Percentiles rank a stretch among this genome's conserved stretches.
Evolutionary conservation across 1,284 basidiomycete species (phyloP).

Genomic region (Boletus mariae): DNA sequence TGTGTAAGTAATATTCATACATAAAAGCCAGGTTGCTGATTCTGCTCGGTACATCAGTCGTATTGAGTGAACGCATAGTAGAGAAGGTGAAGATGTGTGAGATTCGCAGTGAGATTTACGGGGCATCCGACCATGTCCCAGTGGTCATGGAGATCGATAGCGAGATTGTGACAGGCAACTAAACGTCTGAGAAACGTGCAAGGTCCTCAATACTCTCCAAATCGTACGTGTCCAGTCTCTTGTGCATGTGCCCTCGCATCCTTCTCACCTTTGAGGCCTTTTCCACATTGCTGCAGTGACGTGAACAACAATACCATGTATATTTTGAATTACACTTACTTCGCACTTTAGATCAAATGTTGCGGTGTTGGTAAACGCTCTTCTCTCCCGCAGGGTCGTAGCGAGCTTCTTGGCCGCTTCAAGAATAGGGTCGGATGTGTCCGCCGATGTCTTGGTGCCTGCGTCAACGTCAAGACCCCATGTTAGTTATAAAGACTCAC

Average conservation of each 20-base stretch:
- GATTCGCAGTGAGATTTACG: conserved; percentile 80
- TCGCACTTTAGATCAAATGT: conserved; percentile 88
- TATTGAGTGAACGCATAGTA: conserved; percentile 64
- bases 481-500: conserved; percentile 30
- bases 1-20: conserved; percentile 54
- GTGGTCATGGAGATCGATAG: conserved; percentile 68
- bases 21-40: conserved; percentile 1
- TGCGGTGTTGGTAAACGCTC: conserved; percentile 85
- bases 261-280: conserved; percentile 88
- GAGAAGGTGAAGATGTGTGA: conserved; percentile 70
- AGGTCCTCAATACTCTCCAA: conserved; percentile 76
- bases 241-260: conserved; percentile 84
- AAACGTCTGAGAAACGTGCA: neutral
- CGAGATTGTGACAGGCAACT: conserved; percentile 4
- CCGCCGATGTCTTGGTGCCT: conserved; percentile 26
- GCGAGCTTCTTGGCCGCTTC: conserved; percentile 71
- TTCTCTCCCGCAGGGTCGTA: conserved; percentile 64
- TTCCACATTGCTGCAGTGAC: conserved; percentile 59
- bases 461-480: conserved; percentile 12
- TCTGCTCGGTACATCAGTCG: conserved; percentile 43
- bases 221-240: conserved; percentile 80
- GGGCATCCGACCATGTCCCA: conserved; percentile 82
- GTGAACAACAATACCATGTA: conserved; percentile 21
- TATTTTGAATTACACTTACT: conserved; percentile 37
- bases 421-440: conserved; percentile 54